Base-by-base conservation (phyloP, 2,329 filamentous ascomycete genomes). In the Sporothrix variecibatus region DNA sequence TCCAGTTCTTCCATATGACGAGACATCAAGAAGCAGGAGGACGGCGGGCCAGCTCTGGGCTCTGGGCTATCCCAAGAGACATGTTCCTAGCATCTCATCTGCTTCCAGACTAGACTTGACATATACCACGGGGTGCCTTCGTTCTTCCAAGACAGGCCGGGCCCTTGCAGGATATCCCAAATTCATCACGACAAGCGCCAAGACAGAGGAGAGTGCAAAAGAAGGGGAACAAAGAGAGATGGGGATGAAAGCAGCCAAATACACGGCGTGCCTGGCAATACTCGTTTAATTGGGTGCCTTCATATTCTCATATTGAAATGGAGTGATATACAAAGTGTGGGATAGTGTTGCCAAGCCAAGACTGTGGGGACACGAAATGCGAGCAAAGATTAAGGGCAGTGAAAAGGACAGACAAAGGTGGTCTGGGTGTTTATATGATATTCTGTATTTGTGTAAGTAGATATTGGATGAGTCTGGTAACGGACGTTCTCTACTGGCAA, bases 251-350 rank as follows among this genome's bases (percentile, higher is more conserved):
- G 26, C 9, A 26, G 58, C 38, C 40, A 40, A 49, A 20, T 31
- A 40, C 7, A 40, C 23, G 8, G 28, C 53, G 46, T 65, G 58
- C 40, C 71, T 65, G 46, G 26, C 43, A 40, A 72, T 53, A 26
- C 71, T 53, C 71, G 58, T 72, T 51, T 72, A 51, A 62, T 34
- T 72, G 56, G 40, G 70, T 60, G 56, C 53, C 26, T 72, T 49
- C 69, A 72, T 60, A 23, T 34, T 51, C 43, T 26, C n/a, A 46
- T 71, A 60, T 46, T 3, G 7, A 56, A 17, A 56, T 70, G 49
- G 49, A 70, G 67, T 53, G 49, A 70, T 46, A 65, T 51, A 53
- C 40, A 58, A n/a, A 20, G 51, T 46, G 17, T 51, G 69, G 9
- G 38, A 72, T 31, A 49, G 38, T 62, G 69, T 11, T 49, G 69